phyloP scores from a whole-genome alignment of 116 monocot genomes.

The Posidonia oceanica region DNA sequence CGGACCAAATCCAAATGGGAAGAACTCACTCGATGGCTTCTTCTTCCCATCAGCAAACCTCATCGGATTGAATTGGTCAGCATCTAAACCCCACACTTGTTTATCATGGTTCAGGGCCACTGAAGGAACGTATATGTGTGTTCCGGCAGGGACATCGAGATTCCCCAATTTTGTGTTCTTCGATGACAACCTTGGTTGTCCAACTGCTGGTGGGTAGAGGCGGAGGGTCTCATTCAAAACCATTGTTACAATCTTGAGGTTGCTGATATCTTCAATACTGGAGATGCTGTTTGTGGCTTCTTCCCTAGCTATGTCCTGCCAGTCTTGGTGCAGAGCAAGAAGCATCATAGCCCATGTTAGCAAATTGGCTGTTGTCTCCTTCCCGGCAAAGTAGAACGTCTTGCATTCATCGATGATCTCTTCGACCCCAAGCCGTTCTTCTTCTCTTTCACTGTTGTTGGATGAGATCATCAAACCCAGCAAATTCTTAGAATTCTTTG shows the following conservation, averaged over 20 bases:
- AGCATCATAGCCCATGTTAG: conserved; percentile 55
- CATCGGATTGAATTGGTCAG: conserved; percentile 27
- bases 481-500: conserved; percentile 31
- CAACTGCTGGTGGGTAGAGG: conserved; percentile 34
- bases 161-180: conserved; percentile 18
- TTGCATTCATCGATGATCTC: conserved; percentile 70
- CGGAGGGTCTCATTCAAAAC: conserved; percentile 37
- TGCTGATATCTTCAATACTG: conserved; percentile 20
- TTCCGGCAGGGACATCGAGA: conserved; percentile 17
- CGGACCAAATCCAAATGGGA: conserved; percentile 31
- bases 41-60: conserved; percentile 20
- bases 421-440: conserved; percentile 31
- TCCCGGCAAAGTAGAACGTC: conserved; percentile 70
- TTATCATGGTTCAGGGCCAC: conserved; percentile 17
- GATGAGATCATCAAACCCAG: conserved; percentile 49
- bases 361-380: conserved; percentile 56
- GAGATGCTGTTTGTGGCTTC: conserved; percentile 25
- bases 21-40: conserved; percentile 8
- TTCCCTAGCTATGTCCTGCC: conserved; percentile 56
- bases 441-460: conserved; percentile 17
- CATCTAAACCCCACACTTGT: conserved; percentile 39
- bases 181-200: conserved; percentile 6
- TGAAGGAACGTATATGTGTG: conserved; percentile 17
- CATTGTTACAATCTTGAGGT: conserved; percentile 48
- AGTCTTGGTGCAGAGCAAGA: conserved; percentile 49